Evolutionary conservation across 352 stramenopile species (phyloP), one percentile per base, ranked within the genome.

Genomic region (Globisporangium abappressorium): DNA sequence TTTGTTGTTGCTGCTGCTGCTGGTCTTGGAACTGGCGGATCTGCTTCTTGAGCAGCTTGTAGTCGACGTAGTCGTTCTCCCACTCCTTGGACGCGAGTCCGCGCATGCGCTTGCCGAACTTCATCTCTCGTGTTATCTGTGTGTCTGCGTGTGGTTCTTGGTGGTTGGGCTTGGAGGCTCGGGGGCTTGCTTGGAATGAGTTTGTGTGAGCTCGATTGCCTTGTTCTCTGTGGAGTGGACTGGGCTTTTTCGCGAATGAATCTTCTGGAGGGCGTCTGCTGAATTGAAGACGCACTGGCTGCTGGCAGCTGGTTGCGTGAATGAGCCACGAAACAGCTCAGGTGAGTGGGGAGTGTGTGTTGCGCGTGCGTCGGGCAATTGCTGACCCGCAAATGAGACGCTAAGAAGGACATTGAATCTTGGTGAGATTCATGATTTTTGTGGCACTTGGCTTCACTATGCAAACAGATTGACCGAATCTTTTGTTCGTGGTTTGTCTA

Each of bases 101-200:
- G 26, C 85, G 85, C 72, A 92, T 86, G 57, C 85, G 85, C 69
- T 94, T 94, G 75, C 85, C 85, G 57, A 94, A 94, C 78, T 94
- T 94, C 84, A 94, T 94, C 15, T 38, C 51, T 57, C 18, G 18
- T 57, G 15, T 6, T 47, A 6, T 4, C 12, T 43, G 9, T n/a
- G 41, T 46, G 0, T 49, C 5, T 47, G 41, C 22, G 41, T 20
- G 38, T 49, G 41, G 43, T 18, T 51, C 43, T 51, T 51, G 18
- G 43, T 8, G 15, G 6, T 7, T 51, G 43, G 41, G 15, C 43
- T 51, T 51, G 43, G 8, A 6, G 41, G 18, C 43, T 51, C 22
- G 43, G 6, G 43, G 43, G 15, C 43, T 51, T 22, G 43, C 18
- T 47, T 47, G 41, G 14, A n/a, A n/a, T 47, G 41, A n/a, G 22